These are phyloP conservation scores for Vitis labrusca DNA, from an alignment of 164 flowering plant species.

Conservation along the genomic window DNA sequence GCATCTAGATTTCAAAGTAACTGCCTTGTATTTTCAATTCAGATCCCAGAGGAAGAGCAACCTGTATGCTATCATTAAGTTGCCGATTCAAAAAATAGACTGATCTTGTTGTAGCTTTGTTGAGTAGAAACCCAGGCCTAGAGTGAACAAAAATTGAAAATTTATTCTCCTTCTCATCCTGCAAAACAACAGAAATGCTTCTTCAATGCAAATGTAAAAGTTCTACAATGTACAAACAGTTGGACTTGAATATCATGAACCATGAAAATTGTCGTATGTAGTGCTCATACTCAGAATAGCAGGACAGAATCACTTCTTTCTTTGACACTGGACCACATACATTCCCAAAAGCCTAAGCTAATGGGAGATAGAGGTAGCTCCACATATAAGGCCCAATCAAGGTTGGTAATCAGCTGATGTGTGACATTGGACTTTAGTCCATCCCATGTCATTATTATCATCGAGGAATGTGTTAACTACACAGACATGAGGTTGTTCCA, in stretches of 20 bases:
- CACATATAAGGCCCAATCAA: no score
- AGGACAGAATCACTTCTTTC: no score
- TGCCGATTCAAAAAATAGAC: conserved; percentile 69
- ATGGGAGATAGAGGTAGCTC: no score
- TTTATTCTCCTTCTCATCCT: conserved; percentile 61
- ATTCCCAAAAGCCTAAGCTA: no score
- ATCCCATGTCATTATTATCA: no score
- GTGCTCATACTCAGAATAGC: no score
- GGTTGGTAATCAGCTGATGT: no score
- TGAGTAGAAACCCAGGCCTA: conserved; percentile 89
- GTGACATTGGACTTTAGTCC: no score
- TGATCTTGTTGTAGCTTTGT: conserved; percentile 76
- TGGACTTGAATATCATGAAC: neutral
- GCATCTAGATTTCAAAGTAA: neutral
- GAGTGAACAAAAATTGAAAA: conserved; percentile 85
- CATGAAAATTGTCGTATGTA: neutral
- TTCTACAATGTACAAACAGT: neutral
- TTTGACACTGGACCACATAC: no score
- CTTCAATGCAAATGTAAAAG: neutral
- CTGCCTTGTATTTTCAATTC: neutral
- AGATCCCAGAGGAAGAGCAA: conserved; percentile 14
- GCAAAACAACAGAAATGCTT: conserved; percentile 25
- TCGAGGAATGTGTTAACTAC: no score
- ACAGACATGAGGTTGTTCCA: no score
- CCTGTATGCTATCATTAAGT: conserved; percentile 86